phyloP scores from a whole-genome alignment of 2,329 filamentous ascomycete genomes.

The Pseudocercospora musae region DNA sequence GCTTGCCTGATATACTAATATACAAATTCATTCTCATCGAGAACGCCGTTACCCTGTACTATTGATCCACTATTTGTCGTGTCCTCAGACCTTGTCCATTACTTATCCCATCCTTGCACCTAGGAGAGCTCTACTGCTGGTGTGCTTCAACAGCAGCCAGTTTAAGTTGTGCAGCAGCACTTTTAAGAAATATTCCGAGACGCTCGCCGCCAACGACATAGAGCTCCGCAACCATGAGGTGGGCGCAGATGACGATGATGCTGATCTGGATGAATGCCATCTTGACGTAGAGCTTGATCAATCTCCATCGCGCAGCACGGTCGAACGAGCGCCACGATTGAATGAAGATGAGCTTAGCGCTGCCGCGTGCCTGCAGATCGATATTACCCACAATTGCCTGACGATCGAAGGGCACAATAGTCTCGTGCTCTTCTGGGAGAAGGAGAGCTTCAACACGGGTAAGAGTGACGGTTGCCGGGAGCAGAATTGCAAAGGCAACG shows the following conservation, averaged over 20 bases:
- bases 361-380: constrained; percentile 67
- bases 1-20: not conserved
- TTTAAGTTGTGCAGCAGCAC: constrained; percentile 26
- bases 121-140: constrained; percentile 2
- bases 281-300: constrained; percentile 75
- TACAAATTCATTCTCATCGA: not conserved
- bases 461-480: constrained; percentile 74
- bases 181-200: constrained; percentile 27
- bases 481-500: constrained; percentile 64
- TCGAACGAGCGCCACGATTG: constrained; percentile 80
- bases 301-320: constrained; percentile 66
- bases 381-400: constrained; percentile 67
- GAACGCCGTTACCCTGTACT: not conserved
- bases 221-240: constrained; percentile 29
- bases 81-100: not conserved
- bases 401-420: constrained; percentile 87
- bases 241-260: constrained; percentile 26
- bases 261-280: constrained; percentile 52
- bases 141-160: constrained; percentile 28
- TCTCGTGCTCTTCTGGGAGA: constrained; percentile 74
- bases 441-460: constrained; percentile 84
- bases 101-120: not conserved
- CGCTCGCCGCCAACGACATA: constrained; percentile 32
- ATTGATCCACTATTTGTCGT: not conserved
- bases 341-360: constrained; percentile 55